A percentile compares a stretch with the other conserved stretches of the same genome.
Conservation (phyloP, 768 basidiomycete genomes). For the Lanmaoa rubissima region DNA sequence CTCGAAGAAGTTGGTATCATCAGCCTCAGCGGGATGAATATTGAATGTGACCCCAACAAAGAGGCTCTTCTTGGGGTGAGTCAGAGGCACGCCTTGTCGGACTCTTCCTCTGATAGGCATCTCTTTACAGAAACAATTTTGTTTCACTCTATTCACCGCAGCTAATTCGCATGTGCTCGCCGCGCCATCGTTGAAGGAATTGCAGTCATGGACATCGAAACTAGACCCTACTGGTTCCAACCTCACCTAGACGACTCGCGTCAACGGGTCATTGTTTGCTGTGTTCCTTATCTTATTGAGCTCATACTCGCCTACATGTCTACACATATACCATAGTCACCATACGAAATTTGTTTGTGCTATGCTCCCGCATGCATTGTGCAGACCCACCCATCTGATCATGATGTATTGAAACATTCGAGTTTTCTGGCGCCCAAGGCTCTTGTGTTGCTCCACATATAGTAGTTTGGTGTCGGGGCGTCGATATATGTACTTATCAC, state of each 20-base stretch:
- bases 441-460: neutral
- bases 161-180: constrained; percentile 91
- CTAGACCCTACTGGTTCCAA: constrained; percentile 77
- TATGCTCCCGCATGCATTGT: neutral
- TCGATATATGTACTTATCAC: neutral
- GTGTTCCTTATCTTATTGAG: constrained; percentile 18
- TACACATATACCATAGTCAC: constrained; percentile 30
- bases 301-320: constrained; percentile 20
- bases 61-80: constrained; percentile 84
- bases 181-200: constrained; percentile 77
- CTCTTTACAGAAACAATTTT: constrained; percentile 65
- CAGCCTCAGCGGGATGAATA: constrained; percentile 79
- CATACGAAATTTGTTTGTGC: constrained; percentile 15
- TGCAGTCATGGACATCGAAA: constrained; percentile 81
- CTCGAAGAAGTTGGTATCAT: constrained; percentile 81
- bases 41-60: constrained; percentile 84
- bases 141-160: constrained; percentile 88
- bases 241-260: constrained; percentile 34
- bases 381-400: neutral
- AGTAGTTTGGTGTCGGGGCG: neutral
- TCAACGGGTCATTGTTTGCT: neutral
- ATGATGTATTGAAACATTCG: constrained; percentile 1
- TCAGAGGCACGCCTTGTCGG: neutral
- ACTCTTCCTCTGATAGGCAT: constrained; percentile 1
- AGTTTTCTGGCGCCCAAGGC: neutral